phyloP scores from a whole-genome alignment of 2,329 filamentous ascomycete species.

The Botrytis porri region DNA sequence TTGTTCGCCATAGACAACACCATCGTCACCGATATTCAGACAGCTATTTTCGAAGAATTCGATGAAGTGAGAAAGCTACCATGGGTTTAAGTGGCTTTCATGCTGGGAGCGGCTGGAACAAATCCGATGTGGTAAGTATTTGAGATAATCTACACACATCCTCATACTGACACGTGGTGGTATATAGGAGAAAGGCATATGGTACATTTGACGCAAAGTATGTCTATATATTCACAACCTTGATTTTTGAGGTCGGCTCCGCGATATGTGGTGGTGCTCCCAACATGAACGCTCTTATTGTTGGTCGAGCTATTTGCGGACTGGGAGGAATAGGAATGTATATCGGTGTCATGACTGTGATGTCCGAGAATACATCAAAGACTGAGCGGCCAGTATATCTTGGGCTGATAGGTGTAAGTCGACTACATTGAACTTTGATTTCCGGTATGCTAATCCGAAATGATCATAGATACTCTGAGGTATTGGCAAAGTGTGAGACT shows the following conservation, averaged over 20 bases:
- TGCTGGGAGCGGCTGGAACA: slow-evolving; percentile 36
- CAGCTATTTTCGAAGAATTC: slow-evolving; percentile 39
- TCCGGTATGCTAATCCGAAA: neutral
- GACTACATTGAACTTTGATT: neutral
- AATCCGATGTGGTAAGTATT: neutral
- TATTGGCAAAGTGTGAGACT: neutral
- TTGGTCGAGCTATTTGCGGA: slow-evolving; percentile 44
- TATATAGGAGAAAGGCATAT: slow-evolving; percentile 29
- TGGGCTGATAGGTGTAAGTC: neutral
- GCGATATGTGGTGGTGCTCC: slow-evolving; percentile 35
- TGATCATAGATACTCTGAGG: neutral
- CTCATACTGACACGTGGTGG: neutral
- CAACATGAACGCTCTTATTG: slow-evolving; percentile 44
- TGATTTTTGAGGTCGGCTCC: slow-evolving; percentile 30
- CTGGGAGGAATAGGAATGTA: slow-evolving; percentile 41
- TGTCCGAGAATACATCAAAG: slow-evolving; percentile 39
- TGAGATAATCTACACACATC: neutral
- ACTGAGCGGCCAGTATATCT: slow-evolving; percentile 33
- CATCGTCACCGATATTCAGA: slow-evolving; percentile 47
- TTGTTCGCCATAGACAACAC: slow-evolving; percentile 14
- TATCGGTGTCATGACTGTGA: slow-evolving; percentile 38
- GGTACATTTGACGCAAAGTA: slow-evolving; percentile 30
- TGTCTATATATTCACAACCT: slow-evolving; percentile 26
- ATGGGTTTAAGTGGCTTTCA: slow-evolving; percentile 43
- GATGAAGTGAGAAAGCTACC: slow-evolving; percentile 39